These are phyloP conservation scores for Fusarium camptoceras DNA, from an alignment of 2,329 filamentous ascomycete species.

Conservation along the genomic window DNA sequence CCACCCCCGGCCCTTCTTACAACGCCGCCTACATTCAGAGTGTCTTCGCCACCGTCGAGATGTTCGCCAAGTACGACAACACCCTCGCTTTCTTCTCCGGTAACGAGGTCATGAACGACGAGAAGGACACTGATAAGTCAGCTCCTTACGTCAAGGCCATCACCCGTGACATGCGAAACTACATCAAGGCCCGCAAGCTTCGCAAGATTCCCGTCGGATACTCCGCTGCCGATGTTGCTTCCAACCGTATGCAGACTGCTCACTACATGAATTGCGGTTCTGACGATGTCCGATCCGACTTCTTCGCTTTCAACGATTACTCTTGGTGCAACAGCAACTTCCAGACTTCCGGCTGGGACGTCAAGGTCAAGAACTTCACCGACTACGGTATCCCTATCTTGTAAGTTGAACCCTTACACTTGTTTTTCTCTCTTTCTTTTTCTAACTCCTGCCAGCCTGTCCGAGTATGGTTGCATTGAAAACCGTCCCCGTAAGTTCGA, in stretches of 20 bases:
- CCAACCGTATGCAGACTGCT: conserved; percentile 88
- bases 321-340: conserved; percentile 85
- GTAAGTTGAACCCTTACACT: conserved; percentile 48
- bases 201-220: conserved; percentile 80
- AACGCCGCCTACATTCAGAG: conserved; percentile 86
- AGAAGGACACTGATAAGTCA: conserved; percentile 69
- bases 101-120: conserved; percentile 82
- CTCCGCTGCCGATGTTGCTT: conserved; percentile 81
- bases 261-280: conserved; percentile 93
- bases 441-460: conserved; percentile 66
- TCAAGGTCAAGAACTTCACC: conserved; percentile 89
- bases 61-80: conserved; percentile 85
- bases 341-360: conserved; percentile 79
- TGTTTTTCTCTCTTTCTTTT: not conserved
- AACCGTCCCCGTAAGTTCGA: conserved; percentile 81
- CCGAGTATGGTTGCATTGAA: conserved; percentile 90
- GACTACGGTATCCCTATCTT: conserved; percentile 91
- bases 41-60: conserved; percentile 89
- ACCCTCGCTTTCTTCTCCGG: conserved; percentile 88
- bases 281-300: conserved; percentile 86
- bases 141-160: conserved; percentile 83
- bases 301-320: conserved; percentile 92
- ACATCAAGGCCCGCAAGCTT: conserved; percentile 70
- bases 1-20: conserved; percentile 81
- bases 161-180: conserved; percentile 81